Conservation (phyloP, 1,284 basidiomycete species). For the Ustilago nuda region DNA sequence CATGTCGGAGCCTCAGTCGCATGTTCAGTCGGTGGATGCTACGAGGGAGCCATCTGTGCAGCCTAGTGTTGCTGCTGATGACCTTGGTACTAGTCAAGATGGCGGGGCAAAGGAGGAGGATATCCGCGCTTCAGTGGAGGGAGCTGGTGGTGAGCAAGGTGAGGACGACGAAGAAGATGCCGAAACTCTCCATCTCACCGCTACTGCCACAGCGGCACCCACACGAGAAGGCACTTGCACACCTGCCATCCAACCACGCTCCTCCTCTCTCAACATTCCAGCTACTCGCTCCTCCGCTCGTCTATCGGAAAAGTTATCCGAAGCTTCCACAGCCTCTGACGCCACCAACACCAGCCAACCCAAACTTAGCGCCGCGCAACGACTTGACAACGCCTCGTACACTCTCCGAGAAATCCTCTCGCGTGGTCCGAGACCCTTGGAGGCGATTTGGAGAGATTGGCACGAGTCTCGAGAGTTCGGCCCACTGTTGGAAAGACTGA, state of each 20-base stretch:
- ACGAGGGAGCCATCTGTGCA: slow-evolving; percentile 35
- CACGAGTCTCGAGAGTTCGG: slow-evolving; percentile 88
- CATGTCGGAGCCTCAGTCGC: slow-evolving; percentile 11
- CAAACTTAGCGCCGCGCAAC: slow-evolving; percentile 25
- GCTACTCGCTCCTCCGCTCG: slow-evolving; percentile 44
- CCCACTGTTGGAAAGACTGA: slow-evolving; percentile 87
- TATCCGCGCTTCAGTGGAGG: not conserved
- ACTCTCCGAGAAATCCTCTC: slow-evolving; percentile 58
- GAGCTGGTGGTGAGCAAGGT: slow-evolving; percentile 1
- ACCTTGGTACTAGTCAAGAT: not conserved
- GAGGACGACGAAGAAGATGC: slow-evolving; percentile 52
- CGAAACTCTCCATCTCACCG: slow-evolving; percentile 50
- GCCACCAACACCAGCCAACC: slow-evolving; percentile 8
- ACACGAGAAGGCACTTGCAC: slow-evolving; percentile 47
- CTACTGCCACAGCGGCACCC: slow-evolving; percentile 39
- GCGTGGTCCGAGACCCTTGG: slow-evolving; percentile 80
- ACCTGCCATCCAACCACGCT: slow-evolving; percentile 29
- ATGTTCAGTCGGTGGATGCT: slow-evolving; percentile 20
- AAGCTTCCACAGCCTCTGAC: not conserved
- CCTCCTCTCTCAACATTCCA: not conserved
- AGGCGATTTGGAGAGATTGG: slow-evolving; percentile 95
- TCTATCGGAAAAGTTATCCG: slow-evolving; percentile 24
- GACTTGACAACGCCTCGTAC: slow-evolving; percentile 40
- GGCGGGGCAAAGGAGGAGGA: not conserved
- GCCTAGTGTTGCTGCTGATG: slow-evolving; percentile 17